Conservation (phyloP, 2,329 filamentous ascomycete genomes). For the Aspergillus luchuensis region DNA sequence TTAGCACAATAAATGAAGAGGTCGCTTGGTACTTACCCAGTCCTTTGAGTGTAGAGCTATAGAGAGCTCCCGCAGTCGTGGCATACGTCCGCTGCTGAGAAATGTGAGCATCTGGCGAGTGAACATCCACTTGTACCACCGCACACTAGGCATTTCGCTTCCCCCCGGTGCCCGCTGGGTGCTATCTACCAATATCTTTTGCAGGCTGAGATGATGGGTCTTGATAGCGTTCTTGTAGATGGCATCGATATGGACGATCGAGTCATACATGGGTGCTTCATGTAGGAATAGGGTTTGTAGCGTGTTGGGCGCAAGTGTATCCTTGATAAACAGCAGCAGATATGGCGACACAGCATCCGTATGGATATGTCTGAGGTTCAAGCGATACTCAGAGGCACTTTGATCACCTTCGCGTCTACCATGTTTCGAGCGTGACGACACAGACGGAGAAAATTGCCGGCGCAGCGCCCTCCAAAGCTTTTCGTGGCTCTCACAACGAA, state of each 20-base stretch:
- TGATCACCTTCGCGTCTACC: conserved; percentile 14
- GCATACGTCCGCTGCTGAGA: conserved; percentile 76
- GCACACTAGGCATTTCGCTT: conserved; percentile 38
- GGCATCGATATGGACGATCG: conserved; percentile 65
- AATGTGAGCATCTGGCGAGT: conserved; percentile 69
- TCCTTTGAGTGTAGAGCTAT: conserved; percentile 73
- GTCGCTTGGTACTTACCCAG: conserved; percentile 62
- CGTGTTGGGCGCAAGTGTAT: conserved; percentile 74
- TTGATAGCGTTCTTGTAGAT: conserved; percentile 72
- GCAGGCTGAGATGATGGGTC: conserved; percentile 70
- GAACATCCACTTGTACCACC: conserved; percentile 72
- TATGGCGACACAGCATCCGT: conserved; percentile 71
- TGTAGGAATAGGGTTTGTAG: conserved; percentile 79
- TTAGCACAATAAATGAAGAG: not conserved
- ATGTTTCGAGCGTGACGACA: conserved; percentile 13
- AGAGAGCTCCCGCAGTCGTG: conserved; percentile 68
- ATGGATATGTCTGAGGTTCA: conserved; percentile 73
- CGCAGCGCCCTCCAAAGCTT: conserved; percentile 73
- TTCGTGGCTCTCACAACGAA: conserved; percentile 73
- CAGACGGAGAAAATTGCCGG: conserved; percentile 58
- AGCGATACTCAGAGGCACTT: conserved; percentile 54
- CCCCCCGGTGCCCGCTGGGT: conserved; percentile 56
- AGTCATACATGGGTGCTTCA: conserved; percentile 60
- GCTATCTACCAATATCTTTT: conserved; percentile 74
- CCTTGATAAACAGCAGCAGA: conserved; percentile 73